A percentile compares a stretch with the other conserved stretches of the same genome.
These are phyloP conservation scores for Exophiala viscosa DNA, from an alignment of 2,329 filamentous ascomycete genomes.

Conservation along the genomic window DNA sequence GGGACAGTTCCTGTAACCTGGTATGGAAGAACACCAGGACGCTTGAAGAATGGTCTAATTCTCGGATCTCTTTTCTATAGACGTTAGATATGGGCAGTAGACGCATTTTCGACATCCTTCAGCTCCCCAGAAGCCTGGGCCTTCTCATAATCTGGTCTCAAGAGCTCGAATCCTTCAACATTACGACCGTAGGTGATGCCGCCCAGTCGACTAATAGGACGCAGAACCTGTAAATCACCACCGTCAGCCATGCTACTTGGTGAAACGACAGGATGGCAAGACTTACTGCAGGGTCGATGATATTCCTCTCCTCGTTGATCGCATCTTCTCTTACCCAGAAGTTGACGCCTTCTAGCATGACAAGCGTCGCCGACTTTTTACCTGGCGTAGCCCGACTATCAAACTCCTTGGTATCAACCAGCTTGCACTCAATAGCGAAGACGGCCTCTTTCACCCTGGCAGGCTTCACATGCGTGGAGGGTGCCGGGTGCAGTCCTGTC, in stretches of 20 bases:
- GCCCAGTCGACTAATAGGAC: constrained; percentile 69
- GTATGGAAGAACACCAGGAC: too few relatives aligned
- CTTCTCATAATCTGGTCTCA: constrained; percentile 1
- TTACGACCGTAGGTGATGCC: constrained; percentile 78
- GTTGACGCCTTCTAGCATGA: constrained; percentile 73
- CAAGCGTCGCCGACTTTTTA: constrained; percentile 68
- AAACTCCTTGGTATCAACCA: constrained; percentile 72
- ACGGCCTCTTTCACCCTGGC: constrained; percentile 76
- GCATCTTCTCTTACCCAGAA: constrained; percentile 92
- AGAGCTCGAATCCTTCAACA: constrained; percentile 62
- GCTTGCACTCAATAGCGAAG: constrained; percentile 73
- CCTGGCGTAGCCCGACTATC: constrained; percentile 59
- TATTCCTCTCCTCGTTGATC: constrained; percentile 68
- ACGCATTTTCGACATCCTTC: not conserved
- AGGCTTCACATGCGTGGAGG: constrained; percentile 62
- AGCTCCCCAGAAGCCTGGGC: not conserved
- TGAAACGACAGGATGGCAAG: not conserved
- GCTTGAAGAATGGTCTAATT: too few relatives aligned
- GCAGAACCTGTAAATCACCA: constrained; percentile 54
- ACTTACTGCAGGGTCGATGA: constrained; percentile 54
- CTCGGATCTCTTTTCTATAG: too few relatives aligned
- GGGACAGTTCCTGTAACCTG: too few relatives aligned
- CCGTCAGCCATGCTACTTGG: too few relatives aligned
- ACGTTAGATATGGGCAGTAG: too few relatives aligned
- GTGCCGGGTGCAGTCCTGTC: constrained; percentile 67